These are phyloP conservation scores for Infundibulicybe gibba DNA, from an alignment of 768 basidiomycete species.

Conservation along the genomic window DNA sequence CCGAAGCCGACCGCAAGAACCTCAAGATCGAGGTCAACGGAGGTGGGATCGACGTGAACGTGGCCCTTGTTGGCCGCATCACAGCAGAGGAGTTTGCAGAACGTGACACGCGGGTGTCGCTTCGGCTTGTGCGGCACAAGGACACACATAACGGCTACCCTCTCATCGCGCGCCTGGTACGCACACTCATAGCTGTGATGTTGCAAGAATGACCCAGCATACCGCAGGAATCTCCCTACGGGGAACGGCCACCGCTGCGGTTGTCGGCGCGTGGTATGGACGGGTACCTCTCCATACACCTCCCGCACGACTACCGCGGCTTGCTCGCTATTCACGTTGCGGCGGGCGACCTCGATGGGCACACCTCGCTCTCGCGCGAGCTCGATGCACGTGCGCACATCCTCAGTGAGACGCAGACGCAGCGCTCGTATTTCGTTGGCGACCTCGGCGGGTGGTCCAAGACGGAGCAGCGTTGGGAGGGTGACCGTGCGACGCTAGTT, in stretches of 20 bases:
- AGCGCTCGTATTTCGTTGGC: constrained; percentile 31
- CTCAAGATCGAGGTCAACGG: constrained; percentile 33
- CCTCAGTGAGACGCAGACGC: constrained; percentile 27
- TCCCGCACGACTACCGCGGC: constrained; percentile 41
- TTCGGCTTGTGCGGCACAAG: constrained; percentile 26
- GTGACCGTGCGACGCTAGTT: constrained; percentile 18
- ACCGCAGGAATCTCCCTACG: constrained; percentile 30
- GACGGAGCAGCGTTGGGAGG: constrained; percentile 18
- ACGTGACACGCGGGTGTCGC: constrained; percentile 17
- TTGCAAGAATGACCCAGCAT: neutral
- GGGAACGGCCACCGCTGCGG: constrained; percentile 30
- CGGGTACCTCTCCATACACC: constrained; percentile 28
- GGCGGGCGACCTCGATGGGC: constrained; percentile 32
- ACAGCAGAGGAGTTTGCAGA: constrained; percentile 1
- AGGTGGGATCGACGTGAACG: constrained; percentile 37
- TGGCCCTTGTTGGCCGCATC: constrained; percentile 26
- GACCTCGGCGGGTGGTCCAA: constrained; percentile 18
- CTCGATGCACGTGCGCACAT: constrained; percentile 23
- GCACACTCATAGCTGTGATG: constrained; percentile 5
- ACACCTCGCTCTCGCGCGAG: constrained; percentile 27
- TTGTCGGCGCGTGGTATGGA: constrained; percentile 23
- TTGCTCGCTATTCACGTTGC: constrained; percentile 30
- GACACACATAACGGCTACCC: constrained; percentile 20
- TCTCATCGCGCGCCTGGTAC: constrained; percentile 34
- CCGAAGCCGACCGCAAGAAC: constrained; percentile 26